phyloP scores from a whole-genome alignment of 331 rosid genomes.

The Pyrus hybrid region DNA sequence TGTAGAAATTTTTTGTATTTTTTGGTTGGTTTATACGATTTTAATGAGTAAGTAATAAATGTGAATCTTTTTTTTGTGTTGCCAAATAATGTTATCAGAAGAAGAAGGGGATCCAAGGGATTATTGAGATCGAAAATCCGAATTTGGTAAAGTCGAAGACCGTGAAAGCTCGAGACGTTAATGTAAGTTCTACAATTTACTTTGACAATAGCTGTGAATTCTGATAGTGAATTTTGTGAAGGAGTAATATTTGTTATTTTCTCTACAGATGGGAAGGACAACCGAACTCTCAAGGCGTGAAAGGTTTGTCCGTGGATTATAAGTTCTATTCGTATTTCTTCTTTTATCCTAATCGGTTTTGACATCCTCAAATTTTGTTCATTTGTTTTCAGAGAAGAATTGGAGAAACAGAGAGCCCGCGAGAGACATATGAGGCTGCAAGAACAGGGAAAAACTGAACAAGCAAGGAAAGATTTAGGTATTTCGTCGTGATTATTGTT shows the following conservation, averaged over 20 bases:
- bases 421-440: slow-evolving; percentile 64
- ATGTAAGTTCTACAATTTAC: slow-evolving; percentile 32
- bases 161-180: slow-evolving; percentile 43
- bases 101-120: slow-evolving; percentile 51
- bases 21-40: not conserved
- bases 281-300: slow-evolving; percentile 72
- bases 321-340: not conserved
- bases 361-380: not conserved
- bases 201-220: not conserved
- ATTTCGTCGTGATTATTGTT: not conserved
- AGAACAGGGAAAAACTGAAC: slow-evolving; percentile 68
- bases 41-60: not conserved
- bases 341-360: not conserved
- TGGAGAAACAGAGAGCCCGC: slow-evolving; percentile 62
- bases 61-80: not conserved
- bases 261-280: slow-evolving; percentile 38
- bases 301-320: slow-evolving; percentile 25
- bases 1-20: not conserved
- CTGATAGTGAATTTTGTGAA: not conserved
- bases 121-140: slow-evolving; percentile 69
- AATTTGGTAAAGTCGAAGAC: slow-evolving; percentile 45
- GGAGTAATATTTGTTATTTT: not conserved
- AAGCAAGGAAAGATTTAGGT: slow-evolving; percentile 73
- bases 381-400: slow-evolving; percentile 42
- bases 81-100: slow-evolving; percentile 29